These are phyloP conservation scores for Phalaenopsis aphrodite DNA, from an alignment of 106 monocot species.

Conservation along the genomic window DNA sequence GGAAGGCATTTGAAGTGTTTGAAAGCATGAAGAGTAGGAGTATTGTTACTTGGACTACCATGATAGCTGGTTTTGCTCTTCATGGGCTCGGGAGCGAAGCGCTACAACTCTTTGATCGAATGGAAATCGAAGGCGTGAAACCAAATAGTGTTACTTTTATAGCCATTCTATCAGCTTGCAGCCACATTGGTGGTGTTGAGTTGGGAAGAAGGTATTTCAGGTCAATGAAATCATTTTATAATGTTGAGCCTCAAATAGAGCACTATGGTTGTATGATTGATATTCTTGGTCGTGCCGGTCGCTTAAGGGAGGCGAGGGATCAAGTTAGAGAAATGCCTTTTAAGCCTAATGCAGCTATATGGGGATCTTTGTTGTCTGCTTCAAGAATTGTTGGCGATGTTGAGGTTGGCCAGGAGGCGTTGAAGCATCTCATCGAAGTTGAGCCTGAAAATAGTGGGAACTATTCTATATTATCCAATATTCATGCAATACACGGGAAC, in stretches of 20 bases:
- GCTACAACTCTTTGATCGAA: conserved; percentile 34
- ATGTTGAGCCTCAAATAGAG: conserved; percentile 44
- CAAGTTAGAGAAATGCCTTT: conserved; percentile 59
- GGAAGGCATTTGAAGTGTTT: conserved; percentile 51
- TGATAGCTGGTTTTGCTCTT: conserved; percentile 70
- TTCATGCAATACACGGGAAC: conserved; percentile 40
- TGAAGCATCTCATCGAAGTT: conserved; percentile 52
- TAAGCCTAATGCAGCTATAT: conserved; percentile 60
- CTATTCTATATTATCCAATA: conserved; percentile 65
- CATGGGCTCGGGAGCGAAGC: conserved; percentile 64
- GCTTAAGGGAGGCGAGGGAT: conserved; percentile 49
- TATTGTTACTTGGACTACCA: conserved; percentile 62
- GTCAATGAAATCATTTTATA: conserved; percentile 36
- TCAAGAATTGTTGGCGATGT: conserved; percentile 35
- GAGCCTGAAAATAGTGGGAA: conserved; percentile 77
- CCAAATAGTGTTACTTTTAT: conserved; percentile 73
- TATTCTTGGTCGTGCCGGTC: conserved; percentile 79
- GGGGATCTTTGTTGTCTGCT: conserved; percentile 78
- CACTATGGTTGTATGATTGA: conserved; percentile 83
- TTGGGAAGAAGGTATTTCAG: conserved; percentile 46
- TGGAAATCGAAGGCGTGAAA: conserved; percentile 41
- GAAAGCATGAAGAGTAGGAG: conserved; percentile 42
- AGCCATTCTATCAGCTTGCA: conserved; percentile 59
- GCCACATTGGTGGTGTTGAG: conserved; percentile 48
- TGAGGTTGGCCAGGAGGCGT: conserved; percentile 49